A percentile compares a stretch with the other conserved stretches of the same genome.
These are phyloP conservation scores for Tetrapisispora phaffii DNA, from an alignment of 805 yeast species.

Conservation along the genomic window DNA sequence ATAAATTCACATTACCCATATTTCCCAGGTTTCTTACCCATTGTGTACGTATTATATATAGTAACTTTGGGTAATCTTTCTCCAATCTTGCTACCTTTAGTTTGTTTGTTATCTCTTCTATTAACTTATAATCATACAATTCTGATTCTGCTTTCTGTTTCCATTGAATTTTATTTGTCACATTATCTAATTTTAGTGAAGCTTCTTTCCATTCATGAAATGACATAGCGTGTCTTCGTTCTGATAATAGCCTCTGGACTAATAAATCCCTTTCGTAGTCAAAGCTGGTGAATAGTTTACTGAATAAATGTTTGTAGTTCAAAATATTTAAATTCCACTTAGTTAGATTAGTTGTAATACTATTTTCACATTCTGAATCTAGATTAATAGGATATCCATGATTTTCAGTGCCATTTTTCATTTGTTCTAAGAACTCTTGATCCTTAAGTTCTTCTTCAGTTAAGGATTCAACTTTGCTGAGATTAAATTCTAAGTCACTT, in stretches of 20 bases:
- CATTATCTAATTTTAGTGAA: conserved; percentile 51
- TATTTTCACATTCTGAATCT: neutral
- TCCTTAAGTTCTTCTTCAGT: conserved; percentile 1
- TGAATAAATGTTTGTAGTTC: neutral
- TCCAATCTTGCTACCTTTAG: conserved; percentile 49
- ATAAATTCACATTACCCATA: conserved; percentile 72
- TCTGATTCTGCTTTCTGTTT: conserved; percentile 48
- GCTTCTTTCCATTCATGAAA: conserved; percentile 58
- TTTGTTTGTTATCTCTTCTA: conserved; percentile 42
- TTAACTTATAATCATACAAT: conserved; percentile 60
- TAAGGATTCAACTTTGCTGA: neutral
- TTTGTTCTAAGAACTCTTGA: neutral
- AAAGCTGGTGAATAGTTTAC: neutral
- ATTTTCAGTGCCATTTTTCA: neutral
- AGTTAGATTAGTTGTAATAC: neutral
- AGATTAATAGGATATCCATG: conserved; percentile 2
- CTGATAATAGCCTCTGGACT: conserved; percentile 28
- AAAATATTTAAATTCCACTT: neutral
- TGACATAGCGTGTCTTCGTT: conserved; percentile 39
- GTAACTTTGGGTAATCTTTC: conserved; percentile 48
- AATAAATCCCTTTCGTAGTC: conserved; percentile 29
- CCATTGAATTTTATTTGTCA: conserved; percentile 64
- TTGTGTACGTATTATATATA: conserved; percentile 72
- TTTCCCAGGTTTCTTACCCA: conserved; percentile 80
- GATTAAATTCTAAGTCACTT: neutral